phyloP scores from a whole-genome alignment of 2,329 filamentous ascomycete species.

The Monosporascus sp. region DNA sequence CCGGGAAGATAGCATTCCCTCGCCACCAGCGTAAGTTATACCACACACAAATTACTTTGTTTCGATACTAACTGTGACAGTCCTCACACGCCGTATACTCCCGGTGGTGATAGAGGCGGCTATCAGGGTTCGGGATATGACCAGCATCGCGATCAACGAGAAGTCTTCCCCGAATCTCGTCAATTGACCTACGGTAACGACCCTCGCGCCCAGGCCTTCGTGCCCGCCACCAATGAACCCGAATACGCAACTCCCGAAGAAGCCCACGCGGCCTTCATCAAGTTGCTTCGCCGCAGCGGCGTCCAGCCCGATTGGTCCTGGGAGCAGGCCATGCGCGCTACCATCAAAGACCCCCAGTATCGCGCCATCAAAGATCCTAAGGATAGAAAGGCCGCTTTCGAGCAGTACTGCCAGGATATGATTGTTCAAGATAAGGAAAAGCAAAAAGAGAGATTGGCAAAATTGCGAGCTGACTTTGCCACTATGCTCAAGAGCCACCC shows the following conservation, averaged over 20 bases:
- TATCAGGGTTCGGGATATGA: constrained; percentile 31
- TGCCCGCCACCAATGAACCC: constrained; percentile 63
- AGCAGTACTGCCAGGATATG: constrained; percentile 90
- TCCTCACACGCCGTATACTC: constrained; percentile 36
- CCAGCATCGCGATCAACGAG: constrained; percentile 24
- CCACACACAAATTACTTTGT: background rate
- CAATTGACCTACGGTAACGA: constrained; percentile 55
- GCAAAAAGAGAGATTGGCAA: constrained; percentile 86
- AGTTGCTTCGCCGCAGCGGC: constrained; percentile 76
- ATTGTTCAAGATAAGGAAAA: constrained; percentile 89
- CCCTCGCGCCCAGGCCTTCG: constrained; percentile 50
- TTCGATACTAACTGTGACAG: constrained; percentile 17
- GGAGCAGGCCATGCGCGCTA: constrained; percentile 80
- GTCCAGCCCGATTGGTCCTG: constrained; percentile 91
- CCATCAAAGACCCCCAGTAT: constrained; percentile 87
- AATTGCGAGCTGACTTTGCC: constrained; percentile 88
- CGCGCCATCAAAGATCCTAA: constrained; percentile 88
- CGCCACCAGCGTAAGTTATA: constrained; percentile 36
- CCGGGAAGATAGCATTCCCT: constrained; percentile 39
- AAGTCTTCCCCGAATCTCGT: constrained; percentile 47
- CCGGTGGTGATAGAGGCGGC: constrained; percentile 29
- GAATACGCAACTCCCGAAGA: constrained; percentile 78
- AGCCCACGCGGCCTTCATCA: constrained; percentile 87
- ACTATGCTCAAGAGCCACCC: constrained; percentile 95
- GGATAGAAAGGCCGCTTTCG: constrained; percentile 84